Evolutionary conservation across 2,329 filamentous ascomycete genomes (phyloP).

Genomic region (Xylaria sp.): DNA sequence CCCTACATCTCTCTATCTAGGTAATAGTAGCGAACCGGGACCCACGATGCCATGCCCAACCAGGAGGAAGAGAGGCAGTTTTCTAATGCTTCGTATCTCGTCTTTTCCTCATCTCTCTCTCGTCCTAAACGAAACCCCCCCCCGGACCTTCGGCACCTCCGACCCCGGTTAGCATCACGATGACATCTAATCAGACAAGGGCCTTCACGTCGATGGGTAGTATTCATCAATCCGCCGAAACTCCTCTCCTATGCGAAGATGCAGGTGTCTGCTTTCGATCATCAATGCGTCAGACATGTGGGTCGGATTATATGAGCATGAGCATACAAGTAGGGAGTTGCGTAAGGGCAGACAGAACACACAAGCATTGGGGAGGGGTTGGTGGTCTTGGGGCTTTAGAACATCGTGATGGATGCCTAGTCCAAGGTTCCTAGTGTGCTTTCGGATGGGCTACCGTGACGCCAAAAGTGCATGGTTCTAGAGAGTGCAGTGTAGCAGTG

Average conservation of each 20-base stretch:
- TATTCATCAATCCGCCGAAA: slow-evolving; percentile 17
- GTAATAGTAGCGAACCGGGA: slow-evolving; percentile 12
- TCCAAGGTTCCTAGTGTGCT: slow-evolving; percentile 26
- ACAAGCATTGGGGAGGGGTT: slow-evolving; percentile 14
- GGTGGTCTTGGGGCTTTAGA: background rate
- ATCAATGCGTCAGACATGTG: slow-evolving; percentile 36
- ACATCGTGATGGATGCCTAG: slow-evolving; percentile 21
- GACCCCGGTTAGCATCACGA: slow-evolving; percentile 25
- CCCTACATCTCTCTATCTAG: slow-evolving; percentile 2
- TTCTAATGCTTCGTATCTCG: slow-evolving; percentile 7
- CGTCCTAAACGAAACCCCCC: background rate
- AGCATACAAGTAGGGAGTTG: background rate
- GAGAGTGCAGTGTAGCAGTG: slow-evolving; percentile 14
- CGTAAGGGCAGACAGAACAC: slow-evolving; percentile 5
- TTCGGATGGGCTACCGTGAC: slow-evolving; percentile 34
- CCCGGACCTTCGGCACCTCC: slow-evolving; percentile 22
- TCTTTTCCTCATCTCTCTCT: background rate
- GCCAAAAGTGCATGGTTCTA: slow-evolving; percentile 23
- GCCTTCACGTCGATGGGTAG: slow-evolving; percentile 15
- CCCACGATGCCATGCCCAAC: slow-evolving; percentile 26
- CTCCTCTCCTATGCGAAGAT: slow-evolving; percentile 22
- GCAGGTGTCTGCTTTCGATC: slow-evolving; percentile 33
- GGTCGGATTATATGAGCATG: slow-evolving; percentile 23
- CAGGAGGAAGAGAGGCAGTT: background rate
- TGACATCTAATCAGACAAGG: slow-evolving; percentile 32